Evolutionary conservation across 768 basidiomycete species (phyloP).

Genomic region (Ramaria sp.): DNA sequence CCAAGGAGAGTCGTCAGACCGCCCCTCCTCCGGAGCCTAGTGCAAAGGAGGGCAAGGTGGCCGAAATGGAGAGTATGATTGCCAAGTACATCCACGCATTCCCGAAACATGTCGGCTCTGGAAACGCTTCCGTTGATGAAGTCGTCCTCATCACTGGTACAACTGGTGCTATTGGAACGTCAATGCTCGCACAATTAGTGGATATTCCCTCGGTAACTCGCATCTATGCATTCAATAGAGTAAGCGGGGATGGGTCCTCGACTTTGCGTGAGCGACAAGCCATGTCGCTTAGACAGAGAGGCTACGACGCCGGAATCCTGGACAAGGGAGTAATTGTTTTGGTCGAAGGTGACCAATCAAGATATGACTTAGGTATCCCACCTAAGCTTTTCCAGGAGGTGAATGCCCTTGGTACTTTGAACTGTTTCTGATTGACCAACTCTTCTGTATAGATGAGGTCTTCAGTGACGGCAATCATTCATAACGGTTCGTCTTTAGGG

Average conservation of each 20-base stretch:
- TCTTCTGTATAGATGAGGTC: neutral
- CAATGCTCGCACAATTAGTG: conserved; percentile 22
- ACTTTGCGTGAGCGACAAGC: conserved; percentile 1
- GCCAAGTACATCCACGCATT: conserved; percentile 16
- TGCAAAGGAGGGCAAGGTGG: conserved; percentile 2
- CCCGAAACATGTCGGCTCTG: conserved; percentile 4
- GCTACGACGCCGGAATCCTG: conserved; percentile 1
- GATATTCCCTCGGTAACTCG: conserved; percentile 15
- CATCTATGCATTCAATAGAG: conserved; percentile 26
- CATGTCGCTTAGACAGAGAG: neutral
- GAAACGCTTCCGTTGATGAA: conserved; percentile 6
- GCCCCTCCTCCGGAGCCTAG: neutral
- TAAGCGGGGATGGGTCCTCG: conserved; percentile 1
- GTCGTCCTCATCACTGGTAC: conserved; percentile 30
- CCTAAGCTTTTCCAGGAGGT: conserved; percentile 4
- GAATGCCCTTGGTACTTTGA: neutral
- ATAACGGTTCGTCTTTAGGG: conserved; percentile 12
- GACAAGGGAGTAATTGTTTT: conserved; percentile 1
- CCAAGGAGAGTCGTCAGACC: neutral
- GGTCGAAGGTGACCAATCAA: conserved; percentile 6
- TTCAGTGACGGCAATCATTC: conserved; percentile 5
- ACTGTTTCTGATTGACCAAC: neutral
- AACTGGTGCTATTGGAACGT: conserved; percentile 31
- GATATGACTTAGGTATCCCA: conserved; percentile 1
- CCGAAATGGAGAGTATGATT: conserved; percentile 15